Conservation (phyloP, 2,329 filamentous ascomycete species). For the Dactylellina drechsleri region DNA sequence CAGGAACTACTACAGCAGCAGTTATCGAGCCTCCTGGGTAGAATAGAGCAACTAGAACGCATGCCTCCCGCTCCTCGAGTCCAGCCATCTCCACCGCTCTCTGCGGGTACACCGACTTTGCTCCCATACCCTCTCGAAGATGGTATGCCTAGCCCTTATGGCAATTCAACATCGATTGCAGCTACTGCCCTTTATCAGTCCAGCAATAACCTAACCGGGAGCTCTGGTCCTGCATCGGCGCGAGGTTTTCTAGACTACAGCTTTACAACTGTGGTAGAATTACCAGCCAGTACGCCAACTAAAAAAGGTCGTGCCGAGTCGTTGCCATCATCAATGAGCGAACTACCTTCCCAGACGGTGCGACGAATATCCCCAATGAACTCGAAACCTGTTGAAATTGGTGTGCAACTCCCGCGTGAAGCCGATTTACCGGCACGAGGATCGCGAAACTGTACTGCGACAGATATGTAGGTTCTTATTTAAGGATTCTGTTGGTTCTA, state of each 20-base stretch:
- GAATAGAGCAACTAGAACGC: conserved; percentile 43
- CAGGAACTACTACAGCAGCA: conserved; percentile 34
- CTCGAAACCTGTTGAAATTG: conserved; percentile 25
- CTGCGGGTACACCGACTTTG: conserved; percentile 4
- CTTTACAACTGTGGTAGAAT: conserved; percentile 8
- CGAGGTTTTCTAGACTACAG: background rate
- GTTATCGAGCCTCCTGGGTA: conserved; percentile 39
- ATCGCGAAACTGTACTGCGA: conserved; percentile 31
- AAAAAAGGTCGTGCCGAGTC: conserved; percentile 21
- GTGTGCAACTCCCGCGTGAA: conserved; percentile 16
- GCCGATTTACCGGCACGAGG: conserved; percentile 30
- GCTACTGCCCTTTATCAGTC: conserved; percentile 19
- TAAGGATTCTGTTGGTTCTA: background rate
- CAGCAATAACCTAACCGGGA: too few relatives aligned
- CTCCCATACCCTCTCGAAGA: conserved; percentile 43
- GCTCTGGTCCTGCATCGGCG: background rate
- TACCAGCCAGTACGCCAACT: conserved; percentile 24
- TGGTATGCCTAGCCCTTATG: conserved; percentile 41
- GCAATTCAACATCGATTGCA: background rate
- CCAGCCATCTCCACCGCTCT: conserved; percentile 20
- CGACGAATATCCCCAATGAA: conserved; percentile 12
- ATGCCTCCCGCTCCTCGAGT: conserved; percentile 7
- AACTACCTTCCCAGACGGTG: conserved; percentile 6
- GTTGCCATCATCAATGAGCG: conserved; percentile 16
- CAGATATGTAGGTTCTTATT: conserved; percentile 36